A percentile compares a stretch with the other conserved stretches of the same genome.
These are phyloP conservation scores for Phialocephala subalpina DNA, from an alignment of 2,329 filamentous ascomycete genomes.

Conservation along the genomic window DNA sequence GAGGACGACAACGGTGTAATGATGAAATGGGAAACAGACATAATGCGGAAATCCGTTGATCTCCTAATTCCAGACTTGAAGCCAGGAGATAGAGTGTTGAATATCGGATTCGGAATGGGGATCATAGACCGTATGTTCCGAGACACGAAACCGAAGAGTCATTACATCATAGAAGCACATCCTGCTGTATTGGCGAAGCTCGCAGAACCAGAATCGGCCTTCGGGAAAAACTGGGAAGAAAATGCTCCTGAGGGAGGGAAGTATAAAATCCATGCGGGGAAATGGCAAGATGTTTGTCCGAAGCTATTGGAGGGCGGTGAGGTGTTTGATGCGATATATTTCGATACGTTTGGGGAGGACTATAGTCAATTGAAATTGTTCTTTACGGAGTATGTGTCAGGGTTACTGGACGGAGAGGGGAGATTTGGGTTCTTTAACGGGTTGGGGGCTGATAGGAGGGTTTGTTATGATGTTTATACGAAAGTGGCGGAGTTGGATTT, in stretches of 20 bases:
- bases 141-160: slow-evolving; percentile 68
- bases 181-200: slow-evolving; percentile 77
- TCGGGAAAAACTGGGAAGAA: slow-evolving; percentile 63
- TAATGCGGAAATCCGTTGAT: slow-evolving; percentile 81
- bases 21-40: slow-evolving; percentile 92
- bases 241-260: slow-evolving; percentile 62
- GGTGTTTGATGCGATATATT: slow-evolving; percentile 89
- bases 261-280: slow-evolving; percentile 75
- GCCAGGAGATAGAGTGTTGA: slow-evolving; percentile 74
- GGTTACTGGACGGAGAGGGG: slow-evolving; percentile 74
- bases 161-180: slow-evolving; percentile 90
- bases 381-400: slow-evolving; percentile 87
- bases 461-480: slow-evolving; percentile 96
- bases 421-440: slow-evolving; percentile 91
- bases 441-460: slow-evolving; percentile 87
- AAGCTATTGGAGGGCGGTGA: slow-evolving; percentile 72
- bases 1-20: slow-evolving; percentile 83
- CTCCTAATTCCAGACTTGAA: slow-evolving; percentile 61
- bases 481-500: slow-evolving; percentile 92
- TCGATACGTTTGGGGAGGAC: slow-evolving; percentile 96
- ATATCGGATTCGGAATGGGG: slow-evolving; percentile 91
- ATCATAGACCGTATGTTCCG: slow-evolving; percentile 84
- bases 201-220: slow-evolving; percentile 46
- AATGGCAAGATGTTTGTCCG: slow-evolving; percentile 84
- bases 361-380: slow-evolving; percentile 86